phyloP scores from a whole-genome alignment of 768 basidiomycete genomes.

The Pleurotus pulmonarius region DNA sequence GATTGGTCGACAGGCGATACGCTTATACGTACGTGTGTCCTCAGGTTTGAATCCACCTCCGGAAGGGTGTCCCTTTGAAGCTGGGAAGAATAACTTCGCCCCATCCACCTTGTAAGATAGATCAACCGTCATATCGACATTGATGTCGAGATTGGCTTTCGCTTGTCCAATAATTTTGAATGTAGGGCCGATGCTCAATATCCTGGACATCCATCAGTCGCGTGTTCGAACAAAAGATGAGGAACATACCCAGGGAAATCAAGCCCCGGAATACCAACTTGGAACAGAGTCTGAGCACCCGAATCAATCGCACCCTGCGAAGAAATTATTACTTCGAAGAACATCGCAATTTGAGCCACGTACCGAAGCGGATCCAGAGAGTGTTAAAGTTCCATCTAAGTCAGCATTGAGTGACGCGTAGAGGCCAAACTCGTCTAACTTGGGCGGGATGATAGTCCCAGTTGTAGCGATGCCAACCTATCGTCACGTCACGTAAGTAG shows the following conservation, averaged over 20 bases:
- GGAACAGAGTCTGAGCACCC: conserved; percentile 24
- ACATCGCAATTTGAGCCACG: background rate
- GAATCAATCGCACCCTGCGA: conserved; percentile 24
- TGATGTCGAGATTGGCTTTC: conserved; percentile 24
- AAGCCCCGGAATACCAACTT: conserved; percentile 26
- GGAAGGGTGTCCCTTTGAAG: conserved; percentile 16
- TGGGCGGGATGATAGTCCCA: conserved; percentile 26
- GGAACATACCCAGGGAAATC: conserved; percentile 27
- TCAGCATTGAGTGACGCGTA: conserved; percentile 23
- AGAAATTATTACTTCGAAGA: background rate
- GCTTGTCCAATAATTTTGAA: conserved; percentile 31
- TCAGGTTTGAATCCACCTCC: conserved; percentile 22
- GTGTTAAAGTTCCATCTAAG: conserved; percentile 23
- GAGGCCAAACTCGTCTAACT: conserved; percentile 22
- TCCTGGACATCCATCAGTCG: conserved; percentile 15
- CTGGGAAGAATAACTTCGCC: conserved; percentile 36
- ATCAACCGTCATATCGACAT: conserved; percentile 26
- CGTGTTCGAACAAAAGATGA: background rate
- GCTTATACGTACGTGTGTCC: conserved; percentile 23
- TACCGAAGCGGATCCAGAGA: conserved; percentile 23
- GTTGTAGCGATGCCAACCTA: conserved; percentile 22
- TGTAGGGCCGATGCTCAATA: conserved; percentile 37
- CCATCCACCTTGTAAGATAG: conserved; percentile 26
- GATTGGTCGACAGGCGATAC: no score
- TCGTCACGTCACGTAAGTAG: background rate